Evolutionary conservation across 2,329 filamentous ascomycete species (phyloP).

Genomic region (Lojkania enalia): DNA sequence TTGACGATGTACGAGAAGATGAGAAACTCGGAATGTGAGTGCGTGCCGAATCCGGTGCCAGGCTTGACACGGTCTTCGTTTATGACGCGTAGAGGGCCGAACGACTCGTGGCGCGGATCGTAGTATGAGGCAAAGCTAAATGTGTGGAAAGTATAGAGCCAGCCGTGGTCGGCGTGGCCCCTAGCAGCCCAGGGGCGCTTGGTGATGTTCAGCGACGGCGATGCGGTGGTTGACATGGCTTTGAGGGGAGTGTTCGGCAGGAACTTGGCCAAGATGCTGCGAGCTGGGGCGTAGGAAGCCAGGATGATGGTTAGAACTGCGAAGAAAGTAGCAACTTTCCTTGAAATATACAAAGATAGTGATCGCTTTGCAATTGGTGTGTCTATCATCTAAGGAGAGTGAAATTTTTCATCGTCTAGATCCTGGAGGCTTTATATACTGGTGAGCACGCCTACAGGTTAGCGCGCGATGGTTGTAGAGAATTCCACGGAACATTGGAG

Average conservation of each 20-base stretch:
- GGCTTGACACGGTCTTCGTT: slow-evolving; percentile 84
- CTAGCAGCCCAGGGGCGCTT: slow-evolving; percentile 72
- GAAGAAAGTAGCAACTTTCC: slow-evolving; percentile 33
- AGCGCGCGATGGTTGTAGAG: slow-evolving; percentile 29
- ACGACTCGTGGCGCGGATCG: slow-evolving; percentile 68
- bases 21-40: slow-evolving; percentile 83
- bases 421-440: slow-evolving; percentile 31
- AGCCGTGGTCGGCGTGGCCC: slow-evolving; percentile 80
- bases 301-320: slow-evolving; percentile 49
- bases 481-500: too few relatives aligned
- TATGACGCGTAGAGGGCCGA: slow-evolving; percentile 78
- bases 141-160: slow-evolving; percentile 85
- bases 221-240: slow-evolving; percentile 44
- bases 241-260: slow-evolving; percentile 36
- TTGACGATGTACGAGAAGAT: slow-evolving; percentile 88
- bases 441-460: slow-evolving; percentile 4
- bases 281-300: slow-evolving; percentile 49
- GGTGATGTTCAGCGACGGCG: slow-evolving; percentile 62
- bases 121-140: slow-evolving; percentile 79
- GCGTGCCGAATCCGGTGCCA: slow-evolving; percentile 78
- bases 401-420: slow-evolving; percentile 11
- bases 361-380: slow-evolving; percentile 18
- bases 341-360: slow-evolving; percentile 23
- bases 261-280: slow-evolving; percentile 40
- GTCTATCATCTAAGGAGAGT: slow-evolving; percentile 35